Conservation (phyloP, 345 rosid genomes). For the Sisymbrium altissimum region DNA sequence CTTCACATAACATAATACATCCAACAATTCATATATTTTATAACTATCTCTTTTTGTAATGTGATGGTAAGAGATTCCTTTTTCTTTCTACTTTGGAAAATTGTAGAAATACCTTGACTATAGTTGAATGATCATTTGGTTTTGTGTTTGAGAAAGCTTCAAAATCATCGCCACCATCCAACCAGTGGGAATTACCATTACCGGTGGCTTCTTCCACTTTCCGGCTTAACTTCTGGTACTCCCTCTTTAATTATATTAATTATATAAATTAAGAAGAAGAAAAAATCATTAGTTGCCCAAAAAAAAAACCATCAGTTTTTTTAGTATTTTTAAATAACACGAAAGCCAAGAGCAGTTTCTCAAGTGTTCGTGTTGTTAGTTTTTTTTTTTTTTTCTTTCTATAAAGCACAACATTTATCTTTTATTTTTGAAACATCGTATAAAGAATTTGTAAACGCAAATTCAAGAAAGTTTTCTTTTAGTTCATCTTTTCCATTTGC, state of each 20-base stretch:
- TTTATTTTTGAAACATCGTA: background rate
- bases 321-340: too few species aligned
- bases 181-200: background rate
- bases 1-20: constrained; percentile 22
- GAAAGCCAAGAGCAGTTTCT: too few species aligned
- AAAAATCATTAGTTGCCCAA: too few species aligned
- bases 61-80: background rate
- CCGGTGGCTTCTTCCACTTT: background rate
- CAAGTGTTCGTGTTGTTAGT: background rate
- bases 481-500: background rate
- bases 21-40: background rate
- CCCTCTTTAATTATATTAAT: background rate
- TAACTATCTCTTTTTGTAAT: background rate
- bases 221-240: background rate
- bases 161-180: constrained; percentile 31
- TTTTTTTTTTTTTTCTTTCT: background rate
- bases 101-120: constrained; percentile 49
- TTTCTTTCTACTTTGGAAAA: background rate
- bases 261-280: background rate
- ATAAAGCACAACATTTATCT: background rate
- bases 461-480: background rate
- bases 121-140: constrained; percentile 47
- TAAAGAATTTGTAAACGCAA: background rate
- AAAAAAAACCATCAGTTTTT: background rate
- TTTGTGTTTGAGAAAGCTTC: constrained; percentile 40